Evolutionary conservation across 352 stramenopile genomes (phyloP).

Genomic region (Nothophytophthora sp.): DNA sequence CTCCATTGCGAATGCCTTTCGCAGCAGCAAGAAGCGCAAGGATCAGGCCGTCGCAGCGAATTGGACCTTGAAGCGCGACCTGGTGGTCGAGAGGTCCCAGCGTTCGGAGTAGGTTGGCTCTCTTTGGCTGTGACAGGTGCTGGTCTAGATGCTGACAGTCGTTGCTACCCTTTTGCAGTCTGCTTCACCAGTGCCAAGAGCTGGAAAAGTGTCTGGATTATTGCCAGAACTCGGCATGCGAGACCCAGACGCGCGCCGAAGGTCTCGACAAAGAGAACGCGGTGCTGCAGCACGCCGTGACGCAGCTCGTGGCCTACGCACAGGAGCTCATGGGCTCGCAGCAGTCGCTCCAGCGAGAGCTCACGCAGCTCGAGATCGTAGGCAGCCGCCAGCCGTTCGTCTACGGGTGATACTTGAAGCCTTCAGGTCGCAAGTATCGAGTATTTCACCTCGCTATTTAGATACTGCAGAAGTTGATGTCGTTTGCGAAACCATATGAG

Average conservation of each 20-base stretch:
- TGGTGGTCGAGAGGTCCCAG: conserved; percentile 61
- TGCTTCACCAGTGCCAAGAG: conserved; percentile 51
- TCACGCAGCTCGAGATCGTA: conserved; percentile 49
- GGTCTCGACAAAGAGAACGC: conserved; percentile 51
- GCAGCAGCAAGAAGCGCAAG: conserved; percentile 44
- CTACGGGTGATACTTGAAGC: conserved; percentile 51
- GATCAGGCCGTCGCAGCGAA: conserved; percentile 28
- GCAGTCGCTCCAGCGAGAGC: conserved; percentile 44
- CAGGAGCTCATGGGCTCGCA: conserved; percentile 48
- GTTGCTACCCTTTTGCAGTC: too few species aligned
- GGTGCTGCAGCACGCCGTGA: conserved; percentile 44
- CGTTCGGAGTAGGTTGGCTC: conserved; percentile 45
- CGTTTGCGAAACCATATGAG: too few species aligned
- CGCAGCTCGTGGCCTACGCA: conserved; percentile 57
- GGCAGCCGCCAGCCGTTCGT: conserved; percentile 37
- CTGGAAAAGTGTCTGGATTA: conserved; percentile 51
- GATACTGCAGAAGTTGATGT: too few species aligned
- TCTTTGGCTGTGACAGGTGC: background rate
- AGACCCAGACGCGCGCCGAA: conserved; percentile 35
- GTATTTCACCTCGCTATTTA: too few species aligned
- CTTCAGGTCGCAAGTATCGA: too few species aligned
- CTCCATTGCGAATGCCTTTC: conserved; percentile 30
- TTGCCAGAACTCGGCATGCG: conserved; percentile 34
- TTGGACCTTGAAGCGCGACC: conserved; percentile 42
- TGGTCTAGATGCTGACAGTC: too few species aligned